phyloP scores from a whole-genome alignment of 169 alveolate genomes.

The Plasmodium fragile region DNA sequence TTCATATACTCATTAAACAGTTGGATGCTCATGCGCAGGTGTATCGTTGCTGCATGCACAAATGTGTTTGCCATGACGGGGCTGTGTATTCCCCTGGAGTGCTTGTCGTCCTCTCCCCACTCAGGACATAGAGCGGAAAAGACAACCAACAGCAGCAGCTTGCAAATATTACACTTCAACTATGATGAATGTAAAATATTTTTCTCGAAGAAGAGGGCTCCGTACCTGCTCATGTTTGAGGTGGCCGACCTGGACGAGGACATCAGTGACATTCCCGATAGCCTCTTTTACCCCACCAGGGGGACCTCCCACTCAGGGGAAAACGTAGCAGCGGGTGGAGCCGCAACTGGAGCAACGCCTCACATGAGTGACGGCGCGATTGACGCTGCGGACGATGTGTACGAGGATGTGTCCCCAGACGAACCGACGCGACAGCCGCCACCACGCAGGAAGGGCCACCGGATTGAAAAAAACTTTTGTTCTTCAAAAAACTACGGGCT shows the following conservation, averaged over 20 bases:
- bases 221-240: conserved; percentile 89
- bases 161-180: conserved; percentile 86
- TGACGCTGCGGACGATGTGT: neutral
- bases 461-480: neutral
- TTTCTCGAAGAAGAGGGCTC: conserved; percentile 91
- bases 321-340: neutral
- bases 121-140: neutral
- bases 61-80: conserved; percentile 88
- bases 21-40: conserved; percentile 88
- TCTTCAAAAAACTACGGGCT: neutral
- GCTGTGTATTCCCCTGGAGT: conserved; percentile 84
- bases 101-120: conserved; percentile 34
- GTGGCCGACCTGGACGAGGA: conserved; percentile 92
- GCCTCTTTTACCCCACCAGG: conserved; percentile 39
- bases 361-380: neutral
- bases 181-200: conserved; percentile 88
- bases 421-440: neutral
- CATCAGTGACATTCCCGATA: conserved; percentile 63
- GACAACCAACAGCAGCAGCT: conserved; percentile 44
- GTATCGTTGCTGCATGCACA: conserved; percentile 87
- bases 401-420: neutral
- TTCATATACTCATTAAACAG: conserved; percentile 84
- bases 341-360: neutral
- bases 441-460: neutral
- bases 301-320: neutral